Conservation (phyloP, 441 rosid genomes). For the Melastoma candidum region DNA sequence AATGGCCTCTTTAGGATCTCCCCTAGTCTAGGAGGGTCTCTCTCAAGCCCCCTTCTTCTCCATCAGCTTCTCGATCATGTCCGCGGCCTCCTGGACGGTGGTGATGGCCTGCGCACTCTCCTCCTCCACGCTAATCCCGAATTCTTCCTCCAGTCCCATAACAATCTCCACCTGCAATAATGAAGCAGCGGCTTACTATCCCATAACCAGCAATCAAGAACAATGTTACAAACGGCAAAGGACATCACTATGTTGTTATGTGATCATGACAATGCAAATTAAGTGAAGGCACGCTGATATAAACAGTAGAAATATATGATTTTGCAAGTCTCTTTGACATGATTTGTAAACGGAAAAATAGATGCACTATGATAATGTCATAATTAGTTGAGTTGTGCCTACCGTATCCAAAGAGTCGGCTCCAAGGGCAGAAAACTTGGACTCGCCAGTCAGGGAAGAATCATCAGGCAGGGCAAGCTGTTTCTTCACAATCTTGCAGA, state of each 20-base stretch:
- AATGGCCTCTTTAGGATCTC: too few species aligned
- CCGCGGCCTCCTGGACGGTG: conserved; percentile 72
- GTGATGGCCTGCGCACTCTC: conserved; percentile 59
- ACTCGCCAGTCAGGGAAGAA: conserved; percentile 33
- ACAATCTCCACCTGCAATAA: conserved; percentile 69
- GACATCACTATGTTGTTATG: too few species aligned
- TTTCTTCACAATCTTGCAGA: conserved; percentile 61
- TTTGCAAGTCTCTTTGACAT: too few species aligned
- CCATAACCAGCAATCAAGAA: not conserved
- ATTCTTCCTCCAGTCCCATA: conserved; percentile 78
- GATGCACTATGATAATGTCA: too few species aligned
- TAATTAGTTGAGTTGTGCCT: not conserved
- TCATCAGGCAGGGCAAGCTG: conserved; percentile 53
- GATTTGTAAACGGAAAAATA: too few species aligned
- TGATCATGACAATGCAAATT: too few species aligned
- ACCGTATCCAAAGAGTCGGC: conserved; percentile 94
- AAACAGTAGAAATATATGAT: too few species aligned
- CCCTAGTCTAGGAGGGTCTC: too few species aligned
- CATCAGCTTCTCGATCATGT: conserved; percentile 56
- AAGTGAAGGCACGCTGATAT: too few species aligned
- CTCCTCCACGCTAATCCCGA: conserved; percentile 57
- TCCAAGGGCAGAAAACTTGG: conserved; percentile 65
- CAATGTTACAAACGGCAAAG: too few species aligned
- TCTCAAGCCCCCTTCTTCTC: conserved; percentile 23
- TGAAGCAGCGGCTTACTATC: not conserved